phyloP scores from a whole-genome alignment of 208 protist species.

The Trypanosoma platydactyli region DNA sequence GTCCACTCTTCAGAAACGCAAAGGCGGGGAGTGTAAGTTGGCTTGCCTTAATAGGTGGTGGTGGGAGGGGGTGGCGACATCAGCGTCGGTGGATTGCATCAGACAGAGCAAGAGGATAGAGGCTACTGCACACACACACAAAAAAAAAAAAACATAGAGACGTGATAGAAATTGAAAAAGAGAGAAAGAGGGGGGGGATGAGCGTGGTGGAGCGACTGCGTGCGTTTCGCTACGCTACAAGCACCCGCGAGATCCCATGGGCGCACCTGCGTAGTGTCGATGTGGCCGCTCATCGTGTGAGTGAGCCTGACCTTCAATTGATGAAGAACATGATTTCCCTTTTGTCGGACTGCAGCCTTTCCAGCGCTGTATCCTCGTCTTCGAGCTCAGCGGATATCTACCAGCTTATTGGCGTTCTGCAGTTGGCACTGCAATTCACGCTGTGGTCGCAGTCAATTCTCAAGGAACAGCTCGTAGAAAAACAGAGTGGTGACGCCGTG shows the following conservation, averaged over 20 bases:
- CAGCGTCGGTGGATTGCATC: no score
- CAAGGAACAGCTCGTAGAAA: slow-evolving; percentile 56
- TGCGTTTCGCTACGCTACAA: slow-evolving; percentile 42
- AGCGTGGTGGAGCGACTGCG: slow-evolving; percentile 49
- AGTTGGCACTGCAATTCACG: slow-evolving; percentile 75
- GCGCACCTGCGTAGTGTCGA: slow-evolving; percentile 49
- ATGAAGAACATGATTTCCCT: slow-evolving; percentile 71
- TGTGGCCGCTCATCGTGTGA: slow-evolving; percentile 39
- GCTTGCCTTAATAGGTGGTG: no score
- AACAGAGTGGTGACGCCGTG: slow-evolving; percentile 44
- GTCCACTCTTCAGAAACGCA: no score
- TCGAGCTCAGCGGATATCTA: slow-evolving; percentile 56
- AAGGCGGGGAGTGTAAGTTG: no score
- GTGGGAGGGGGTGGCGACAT: no score
- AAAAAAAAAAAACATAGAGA: slow-evolving; percentile 14
- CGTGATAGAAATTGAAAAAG: slow-evolving; percentile 5
- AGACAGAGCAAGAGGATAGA: slow-evolving; percentile 11
- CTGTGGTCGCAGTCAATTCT: slow-evolving; percentile 83
- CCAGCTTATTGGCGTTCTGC: slow-evolving; percentile 65
- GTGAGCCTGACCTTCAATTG: slow-evolving; percentile 60
- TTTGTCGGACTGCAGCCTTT: slow-evolving; percentile 32
- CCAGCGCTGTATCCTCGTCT: slow-evolving; percentile 28
- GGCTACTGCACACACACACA: slow-evolving; percentile 19
- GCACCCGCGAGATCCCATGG: slow-evolving; percentile 55
- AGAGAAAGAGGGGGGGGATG: slow-evolving; percentile 15